Evolutionary conservation across 495 filamentous ascomycete genomes (phyloP), one percentile per base, ranked within the genome.

Genomic region (Jackrogersella multiformis): DNA sequence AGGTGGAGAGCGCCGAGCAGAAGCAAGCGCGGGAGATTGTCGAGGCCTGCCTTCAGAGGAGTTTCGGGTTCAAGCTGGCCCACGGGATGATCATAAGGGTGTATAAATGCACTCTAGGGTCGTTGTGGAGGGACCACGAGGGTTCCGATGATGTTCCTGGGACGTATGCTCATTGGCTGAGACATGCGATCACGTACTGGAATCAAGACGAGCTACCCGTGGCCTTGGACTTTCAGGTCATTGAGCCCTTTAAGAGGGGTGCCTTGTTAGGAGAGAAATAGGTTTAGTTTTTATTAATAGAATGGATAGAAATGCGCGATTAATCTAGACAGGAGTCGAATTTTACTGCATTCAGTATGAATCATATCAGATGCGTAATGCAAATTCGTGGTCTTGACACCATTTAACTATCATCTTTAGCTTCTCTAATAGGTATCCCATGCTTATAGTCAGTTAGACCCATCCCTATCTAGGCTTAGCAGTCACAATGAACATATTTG

Each of bases 61-160:
- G 81, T 55, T 85, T 82, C 69, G 79, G 76, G 12, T 81, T 85
- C 60, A 86, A 86, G 74, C 66, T 87, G 12, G 83, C 80, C 0
- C 84, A 86, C 70, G 84, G 84, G 0, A 56, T 84, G 26, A 85
- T 84, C 34, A 44, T 84, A 24, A 73, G 75, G 15, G 78, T 85
- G 0, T 71, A 75, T 10, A 76, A 76, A 20, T 70, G 76, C 4
- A 84, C 82, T 2, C 57, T 84, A 10, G 80, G 82, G 13, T 78
- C 77, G 35, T 61, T 82, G 56, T 84, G 82, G 82, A 76, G 80
- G 73, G 78, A 75, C 44, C 39, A 82, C 69, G 74, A 76, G 10
- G 82, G 81, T 15, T 76, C 73, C 24, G 82, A 84, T 64, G 60
- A 75, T 46, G 71, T 78, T 21, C 73, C 71, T 0, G 76, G 77